phyloP scores from a whole-genome alignment of 306 rosid genomes.

The Mimosa pudica region DNA sequence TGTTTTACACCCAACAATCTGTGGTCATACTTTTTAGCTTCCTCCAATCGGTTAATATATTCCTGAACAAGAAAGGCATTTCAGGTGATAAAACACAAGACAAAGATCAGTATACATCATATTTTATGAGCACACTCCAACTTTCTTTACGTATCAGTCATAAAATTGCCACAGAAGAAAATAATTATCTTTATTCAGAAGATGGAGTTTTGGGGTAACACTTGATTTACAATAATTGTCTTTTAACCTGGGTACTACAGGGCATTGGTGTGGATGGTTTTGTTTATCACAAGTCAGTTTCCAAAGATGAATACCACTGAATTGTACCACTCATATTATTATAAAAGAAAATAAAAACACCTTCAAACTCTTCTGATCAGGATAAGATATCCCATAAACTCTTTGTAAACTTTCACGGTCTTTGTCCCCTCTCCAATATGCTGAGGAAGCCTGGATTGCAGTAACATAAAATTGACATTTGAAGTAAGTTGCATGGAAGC shows the following conservation, averaged over 20 bases:
- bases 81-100: conserved; percentile 30
- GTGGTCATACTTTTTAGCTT: conserved; percentile 95
- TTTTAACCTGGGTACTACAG: background rate
- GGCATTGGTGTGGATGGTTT: conserved; percentile 20
- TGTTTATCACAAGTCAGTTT: conserved; percentile 15
- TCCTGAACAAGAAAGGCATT: conserved; percentile 46
- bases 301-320: background rate
- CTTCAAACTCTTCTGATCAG: conserved; percentile 89
- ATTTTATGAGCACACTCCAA: conserved; percentile 21
- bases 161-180: background rate
- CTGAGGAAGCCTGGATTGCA: conserved; percentile 89
- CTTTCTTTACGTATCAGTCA: background rate
- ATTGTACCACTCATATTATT: background rate
- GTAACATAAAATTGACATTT: conserved; percentile 18
- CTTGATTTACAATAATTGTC: background rate
- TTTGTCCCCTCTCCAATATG: conserved; percentile 96
- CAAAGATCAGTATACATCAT: conserved; percentile 21
- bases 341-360: conserved; percentile 40
- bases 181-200: background rate
- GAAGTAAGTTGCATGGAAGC: background rate
- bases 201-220: background rate
- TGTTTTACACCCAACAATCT: conserved; percentile 87
- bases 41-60: conserved; percentile 68
- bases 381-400: conserved; percentile 97
- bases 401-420: conserved; percentile 92